A percentile compares a stretch with the other conserved stretches of the same genome.
Conservation (phyloP, 306 rosid genomes). For the Quercus suber region DNA sequence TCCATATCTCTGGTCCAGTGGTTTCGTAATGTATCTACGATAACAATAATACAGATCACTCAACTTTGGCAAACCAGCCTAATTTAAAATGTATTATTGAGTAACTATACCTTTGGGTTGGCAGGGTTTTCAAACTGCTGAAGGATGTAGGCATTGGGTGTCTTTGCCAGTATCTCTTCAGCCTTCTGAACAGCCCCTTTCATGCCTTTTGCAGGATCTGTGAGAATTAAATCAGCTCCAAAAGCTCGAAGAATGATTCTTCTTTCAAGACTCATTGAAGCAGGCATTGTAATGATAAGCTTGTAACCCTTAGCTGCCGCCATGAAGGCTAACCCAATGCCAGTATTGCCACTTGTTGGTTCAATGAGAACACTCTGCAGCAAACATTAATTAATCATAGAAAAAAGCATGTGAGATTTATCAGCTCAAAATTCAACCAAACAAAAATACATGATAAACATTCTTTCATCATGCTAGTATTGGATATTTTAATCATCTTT, state of each 20-base stretch:
- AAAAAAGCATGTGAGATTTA: conserved; percentile 8
- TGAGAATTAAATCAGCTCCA: conserved; percentile 78
- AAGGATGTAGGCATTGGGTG: conserved; percentile 70
- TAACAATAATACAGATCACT: conserved; percentile 5
- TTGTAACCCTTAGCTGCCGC: conserved; percentile 75
- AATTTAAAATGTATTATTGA: neutral
- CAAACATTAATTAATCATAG: conserved; percentile 17
- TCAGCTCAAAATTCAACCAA: conserved; percentile 26
- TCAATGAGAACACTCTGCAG: conserved; percentile 71
- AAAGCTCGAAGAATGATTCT: conserved; percentile 67
- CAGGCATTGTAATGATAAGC: conserved; percentile 81
- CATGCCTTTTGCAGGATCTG: conserved; percentile 78
- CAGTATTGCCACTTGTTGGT: conserved; percentile 79
- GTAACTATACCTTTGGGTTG: conserved; percentile 64
- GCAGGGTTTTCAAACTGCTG: conserved; percentile 88
- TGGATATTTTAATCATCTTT: conserved; percentile 4
- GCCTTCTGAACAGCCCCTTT: conserved; percentile 88
- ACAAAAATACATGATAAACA: neutral
- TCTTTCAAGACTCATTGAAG: conserved; percentile 85
- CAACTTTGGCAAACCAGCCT: conserved; percentile 10
- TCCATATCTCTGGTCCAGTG: conserved; percentile 90
- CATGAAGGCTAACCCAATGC: conserved; percentile 81
- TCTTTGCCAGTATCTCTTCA: conserved; percentile 71
- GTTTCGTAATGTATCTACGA: conserved; percentile 74
- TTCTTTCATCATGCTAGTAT: conserved; percentile 9